Evolutionary conservation across 495 filamentous ascomycete species (phyloP), one percentile per base, ranked within the genome.

Genomic region (Aspergillus steynii): DNA sequence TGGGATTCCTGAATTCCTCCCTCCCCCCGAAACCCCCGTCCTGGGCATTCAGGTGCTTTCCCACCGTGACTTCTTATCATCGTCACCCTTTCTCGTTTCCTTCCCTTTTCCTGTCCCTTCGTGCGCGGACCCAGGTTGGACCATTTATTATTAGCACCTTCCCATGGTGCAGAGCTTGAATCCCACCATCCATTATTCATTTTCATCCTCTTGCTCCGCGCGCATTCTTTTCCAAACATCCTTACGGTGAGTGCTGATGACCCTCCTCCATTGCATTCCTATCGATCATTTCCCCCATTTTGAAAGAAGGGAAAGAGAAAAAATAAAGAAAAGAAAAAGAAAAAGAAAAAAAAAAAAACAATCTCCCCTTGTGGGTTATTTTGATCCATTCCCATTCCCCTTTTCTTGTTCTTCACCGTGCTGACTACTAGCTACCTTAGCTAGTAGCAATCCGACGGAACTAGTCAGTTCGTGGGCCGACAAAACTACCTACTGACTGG

Each of bases 111-210:
- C 15, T 55, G 26, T 55, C 8, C 53, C 31, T 8, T 49, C 26
- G 47, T 49, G 15, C 15, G 1, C 47, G 15, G 26, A 20, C 47
- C 15, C 7, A 20, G 15, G 26, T 20, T 49, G 15, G 15, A 49
- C 28, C 20, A 50, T 50, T 29, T 50, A 50, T 29, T 45, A 29
- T 55, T 55, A 45, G 53, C 29, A 15, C 20, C 37, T 29, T n/a
- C 8, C 10, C 53, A 15, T 47, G 34, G 28, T 28, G 34, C 46
- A 28, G 34, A 55, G 53, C 49, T 26, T 29, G 28, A 50, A 27
- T 47, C 32, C 10, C 28, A 51, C 34, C 49, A 14, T 55, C 32
- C 49, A 53, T 55, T 50, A 27, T 58, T 29, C 14, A 10, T 34
- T 34, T 20, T 48, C 42, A 29, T 32, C 15, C 29, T 29, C 27